Evolutionary conservation across 352 stramenopile species (phyloP), one percentile per base, ranked within the genome.

Genomic region (Phytopythium montanum): DNA sequence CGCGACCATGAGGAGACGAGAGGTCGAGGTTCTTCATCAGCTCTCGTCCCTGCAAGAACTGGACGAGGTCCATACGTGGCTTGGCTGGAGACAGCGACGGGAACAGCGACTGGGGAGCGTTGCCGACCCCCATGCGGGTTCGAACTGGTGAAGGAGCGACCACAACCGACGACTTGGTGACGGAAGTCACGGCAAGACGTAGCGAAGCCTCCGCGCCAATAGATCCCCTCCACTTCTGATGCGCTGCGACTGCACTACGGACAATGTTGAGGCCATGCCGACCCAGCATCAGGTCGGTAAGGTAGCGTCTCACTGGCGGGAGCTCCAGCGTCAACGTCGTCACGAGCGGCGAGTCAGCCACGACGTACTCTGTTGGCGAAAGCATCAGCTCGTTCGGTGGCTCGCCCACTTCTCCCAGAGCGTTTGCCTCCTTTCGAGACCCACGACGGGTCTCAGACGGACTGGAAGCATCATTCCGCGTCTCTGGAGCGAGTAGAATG

Each of bases 331-430:
- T 7, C 19, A 29, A 29, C 1, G 42, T 49, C 6, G 23, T 64
- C 5, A 85, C 71, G 8, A 66, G 44, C 0, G 75, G 75, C 2
- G 75, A 81, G 31, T 85, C 75, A 18, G 68, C 73, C 10, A 78
- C 54, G 23, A 68, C 61, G 38, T 76, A 85, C 38, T 81, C 62
- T 6, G 33, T n/a, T 36, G 14, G 29, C 23, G 25, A 34, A 12
- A 0, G 13, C 0, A 13, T n/a, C 12, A 18, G 23, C 18, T n/a
- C 34, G 7, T 44, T 10, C 10, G 6, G 8, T 2, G 38, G 0
- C 12, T 19, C 10, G 46, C 12, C 34, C 29, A 21, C 21, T 54
- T 41, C 18, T 28, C 49, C 23, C 34, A 53, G 1, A 42, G 2
- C 6, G 36, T 21, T 12, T 19, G 36, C 16, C 41, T 45, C 8